A percentile compares a stretch with the other conserved stretches of the same genome.
Evolutionary conservation across 2,329 filamentous ascomycete species (phyloP).

Genomic region (Monosporascus sp.): DNA sequence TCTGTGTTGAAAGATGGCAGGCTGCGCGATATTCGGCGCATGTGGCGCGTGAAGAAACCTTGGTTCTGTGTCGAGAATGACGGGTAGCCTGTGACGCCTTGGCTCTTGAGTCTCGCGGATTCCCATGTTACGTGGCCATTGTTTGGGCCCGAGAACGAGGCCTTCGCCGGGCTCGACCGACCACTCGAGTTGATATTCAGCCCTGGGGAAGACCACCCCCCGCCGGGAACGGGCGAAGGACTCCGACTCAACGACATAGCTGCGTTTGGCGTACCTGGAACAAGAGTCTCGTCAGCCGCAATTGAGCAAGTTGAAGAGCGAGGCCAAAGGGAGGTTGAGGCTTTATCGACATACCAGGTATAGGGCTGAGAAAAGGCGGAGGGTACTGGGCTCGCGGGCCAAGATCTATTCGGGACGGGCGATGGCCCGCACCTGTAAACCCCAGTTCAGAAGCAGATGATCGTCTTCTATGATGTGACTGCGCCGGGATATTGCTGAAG

Average conservation of each 20-base stretch:
- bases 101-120: constrained; percentile 70
- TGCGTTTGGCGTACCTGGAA: constrained; percentile 47
- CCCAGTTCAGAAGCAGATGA: constrained; percentile 33
- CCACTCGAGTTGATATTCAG: constrained; percentile 66
- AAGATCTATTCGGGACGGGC: constrained; percentile 29
- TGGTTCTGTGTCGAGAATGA: constrained; percentile 76
- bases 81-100: constrained; percentile 67
- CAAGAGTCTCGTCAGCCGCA: constrained; percentile 4
- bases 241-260: constrained; percentile 83
- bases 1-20: constrained; percentile 64
- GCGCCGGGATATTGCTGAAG: constrained; percentile 42
- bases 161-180: constrained; percentile 58
- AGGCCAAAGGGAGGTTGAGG: not conserved
- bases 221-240: constrained; percentile 76
- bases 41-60: constrained; percentile 82
- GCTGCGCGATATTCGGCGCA: constrained; percentile 72
- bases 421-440: constrained; percentile 27
- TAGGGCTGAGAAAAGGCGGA: constrained; percentile 41
- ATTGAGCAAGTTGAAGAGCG: not conserved
- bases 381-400: constrained; percentile 33
- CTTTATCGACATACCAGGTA: constrained; percentile 44
- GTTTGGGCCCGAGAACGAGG: constrained; percentile 41
- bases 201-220: constrained; percentile 83
- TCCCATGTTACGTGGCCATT: constrained; percentile 70
- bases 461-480: constrained; percentile 45